Percentiles rank a stretch among this genome's conserved stretches.
Conservation (phyloP, 2,329 filamentous ascomycete genomes). For the Cercospora sp. region DNA sequence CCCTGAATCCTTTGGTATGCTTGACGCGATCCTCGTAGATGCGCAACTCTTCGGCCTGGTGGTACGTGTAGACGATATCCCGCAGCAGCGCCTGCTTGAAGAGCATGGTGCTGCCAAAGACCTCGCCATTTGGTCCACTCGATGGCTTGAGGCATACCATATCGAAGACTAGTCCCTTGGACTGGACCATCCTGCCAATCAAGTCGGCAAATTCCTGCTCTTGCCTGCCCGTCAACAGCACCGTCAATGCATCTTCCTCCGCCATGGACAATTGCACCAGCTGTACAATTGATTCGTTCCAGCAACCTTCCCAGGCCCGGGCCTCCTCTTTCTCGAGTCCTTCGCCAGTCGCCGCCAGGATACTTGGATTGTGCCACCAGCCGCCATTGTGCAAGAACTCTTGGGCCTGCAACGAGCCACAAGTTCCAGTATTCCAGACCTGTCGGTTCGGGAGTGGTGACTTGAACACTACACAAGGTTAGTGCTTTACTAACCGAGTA, state of each 20-base stretch:
- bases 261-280: constrained; percentile 77
- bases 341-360: constrained; percentile 81
- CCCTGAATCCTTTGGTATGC: constrained; percentile 76
- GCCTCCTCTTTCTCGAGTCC: constrained; percentile 79
- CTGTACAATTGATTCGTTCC: constrained; percentile 85
- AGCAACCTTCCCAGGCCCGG: constrained; percentile 87
- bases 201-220: constrained; percentile 76
- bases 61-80: constrained; percentile 82
- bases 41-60: constrained; percentile 74
- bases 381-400: constrained; percentile 69
- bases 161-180: constrained; percentile 81
- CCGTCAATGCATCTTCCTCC: constrained; percentile 79
- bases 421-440: constrained; percentile 77
- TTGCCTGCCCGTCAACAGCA: constrained; percentile 83
- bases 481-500: constrained; percentile 10
- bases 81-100: constrained; percentile 89
- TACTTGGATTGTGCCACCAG: constrained; percentile 94
- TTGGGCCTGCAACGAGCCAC: constrained; percentile 73
- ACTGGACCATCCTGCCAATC: constrained; percentile 75
- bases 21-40: constrained; percentile 65
- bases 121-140: constrained; percentile 75
- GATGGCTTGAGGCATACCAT: constrained; percentile 84
- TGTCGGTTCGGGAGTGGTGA: constrained; percentile 86
- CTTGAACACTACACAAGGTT: constrained; percentile 67
- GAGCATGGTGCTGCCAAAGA: constrained; percentile 77